A percentile compares a stretch with the other conserved stretches of the same genome.
phyloP scores from a whole-genome alignment of 1,284 basidiomycete species.

The Singerocomus rubriflavus region DNA sequence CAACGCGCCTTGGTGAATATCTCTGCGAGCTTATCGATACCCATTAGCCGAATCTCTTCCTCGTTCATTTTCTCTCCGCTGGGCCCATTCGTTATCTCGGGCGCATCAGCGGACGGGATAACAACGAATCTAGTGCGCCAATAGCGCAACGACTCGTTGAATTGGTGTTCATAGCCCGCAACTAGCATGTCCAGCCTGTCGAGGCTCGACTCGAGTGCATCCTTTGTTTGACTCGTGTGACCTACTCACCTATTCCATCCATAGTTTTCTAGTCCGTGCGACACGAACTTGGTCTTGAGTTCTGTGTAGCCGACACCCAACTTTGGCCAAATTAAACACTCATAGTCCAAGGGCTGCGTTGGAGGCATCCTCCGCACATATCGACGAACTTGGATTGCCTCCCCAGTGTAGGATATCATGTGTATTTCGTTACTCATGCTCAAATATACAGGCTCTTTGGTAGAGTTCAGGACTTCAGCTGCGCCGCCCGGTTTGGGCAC shows the following conservation, averaged over 20 bases:
- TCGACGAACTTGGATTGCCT: constrained; percentile 84
- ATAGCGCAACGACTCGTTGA: constrained; percentile 81
- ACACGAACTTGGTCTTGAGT: constrained; percentile 71
- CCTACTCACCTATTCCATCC: constrained; percentile 72
- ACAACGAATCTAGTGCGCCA: constrained; percentile 97
- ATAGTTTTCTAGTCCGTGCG: constrained; percentile 77
- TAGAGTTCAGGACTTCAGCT: constrained; percentile 65
- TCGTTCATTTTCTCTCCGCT: constrained; percentile 74
- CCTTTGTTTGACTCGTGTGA: neutral
- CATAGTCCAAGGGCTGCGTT: constrained; percentile 69
- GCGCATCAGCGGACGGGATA: constrained; percentile 78
- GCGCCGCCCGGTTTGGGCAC: constrained; percentile 62
- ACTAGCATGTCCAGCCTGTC: constrained; percentile 75
- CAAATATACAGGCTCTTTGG: constrained; percentile 80
- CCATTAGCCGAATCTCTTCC: constrained; percentile 85
- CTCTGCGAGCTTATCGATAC: constrained; percentile 90
- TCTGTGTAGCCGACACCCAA: constrained; percentile 85
- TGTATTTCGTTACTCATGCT: constrained; percentile 97
- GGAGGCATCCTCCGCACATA: constrained; percentile 77
- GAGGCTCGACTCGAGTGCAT: neutral
- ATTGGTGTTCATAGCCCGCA: constrained; percentile 80
- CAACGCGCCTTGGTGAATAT: constrained; percentile 81
- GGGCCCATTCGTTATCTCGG: constrained; percentile 51
- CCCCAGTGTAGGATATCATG: constrained; percentile 82
- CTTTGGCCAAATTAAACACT: constrained; percentile 92